A percentile compares a stretch with the other conserved stretches of the same genome.
Conservation (phyloP, 805 yeast genomes). For the Kazachstania bromeliacearum region DNA sequence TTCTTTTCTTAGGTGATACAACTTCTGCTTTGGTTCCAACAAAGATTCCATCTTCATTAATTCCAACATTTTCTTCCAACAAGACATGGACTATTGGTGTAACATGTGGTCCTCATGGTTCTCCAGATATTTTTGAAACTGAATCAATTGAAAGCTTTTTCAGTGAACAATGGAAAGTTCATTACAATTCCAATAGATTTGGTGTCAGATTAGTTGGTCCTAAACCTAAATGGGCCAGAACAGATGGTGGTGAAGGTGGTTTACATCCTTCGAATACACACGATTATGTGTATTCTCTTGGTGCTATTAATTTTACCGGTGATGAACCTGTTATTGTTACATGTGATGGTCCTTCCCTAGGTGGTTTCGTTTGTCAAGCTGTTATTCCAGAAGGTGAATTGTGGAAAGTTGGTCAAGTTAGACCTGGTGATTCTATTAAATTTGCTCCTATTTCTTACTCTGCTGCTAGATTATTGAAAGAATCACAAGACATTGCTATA, state of each 20-base stretch:
- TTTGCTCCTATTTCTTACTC: slow-evolving; percentile 71
- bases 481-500: slow-evolving; percentile 48
- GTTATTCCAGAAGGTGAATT: slow-evolving; percentile 92
- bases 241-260: slow-evolving; percentile 97
- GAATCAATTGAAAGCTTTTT: slow-evolving; percentile 75
- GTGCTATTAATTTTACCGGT: slow-evolving; percentile 97
- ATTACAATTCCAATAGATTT: slow-evolving; percentile 92
- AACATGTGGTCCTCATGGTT: slow-evolving; percentile 95
- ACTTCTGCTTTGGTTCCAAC: slow-evolving; percentile 49
- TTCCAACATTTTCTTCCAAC: slow-evolving; percentile 21
- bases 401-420: slow-evolving; percentile 98
- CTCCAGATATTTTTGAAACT: slow-evolving; percentile 83
- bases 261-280: slow-evolving; percentile 98
- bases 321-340: slow-evolving; percentile 96
- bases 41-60: slow-evolving; percentile 41
- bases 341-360: slow-evolving; percentile 95
- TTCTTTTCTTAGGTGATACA: slow-evolving; percentile 76
- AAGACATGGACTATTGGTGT: slow-evolving; percentile 78
- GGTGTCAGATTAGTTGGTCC: slow-evolving; percentile 94
- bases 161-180: slow-evolving; percentile 78
- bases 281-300: slow-evolving; percentile 91
- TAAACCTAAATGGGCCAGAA: slow-evolving; percentile 93
- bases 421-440: slow-evolving; percentile 80
- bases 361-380: slow-evolving; percentile 95
- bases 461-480: slow-evolving; percentile 56